Evolutionary conservation across 495 filamentous ascomycete species (phyloP).

Genomic region (Penicillium flavigenum): DNA sequence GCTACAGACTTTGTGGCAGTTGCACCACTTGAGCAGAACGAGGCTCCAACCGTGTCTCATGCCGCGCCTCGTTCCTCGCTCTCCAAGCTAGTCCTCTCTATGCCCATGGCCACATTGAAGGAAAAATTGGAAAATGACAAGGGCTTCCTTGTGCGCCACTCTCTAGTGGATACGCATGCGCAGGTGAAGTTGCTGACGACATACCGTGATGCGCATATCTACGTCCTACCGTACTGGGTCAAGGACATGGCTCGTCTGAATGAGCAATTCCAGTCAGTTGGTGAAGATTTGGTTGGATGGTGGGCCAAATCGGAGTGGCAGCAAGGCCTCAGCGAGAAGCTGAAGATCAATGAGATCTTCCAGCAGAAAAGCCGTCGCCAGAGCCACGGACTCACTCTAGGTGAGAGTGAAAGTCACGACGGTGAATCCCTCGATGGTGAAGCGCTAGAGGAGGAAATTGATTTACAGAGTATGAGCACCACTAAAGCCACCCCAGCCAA

Average conservation of each 20-base stretch:
- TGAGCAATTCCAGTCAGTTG: slow-evolving; percentile 77
- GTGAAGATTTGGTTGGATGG: slow-evolving; percentile 90
- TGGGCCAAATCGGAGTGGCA: slow-evolving; percentile 96
- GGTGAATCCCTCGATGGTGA: slow-evolving; percentile 40
- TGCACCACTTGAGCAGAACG: slow-evolving; percentile 56
- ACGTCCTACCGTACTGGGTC: slow-evolving; percentile 90
- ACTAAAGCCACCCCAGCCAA: slow-evolving; percentile 42
- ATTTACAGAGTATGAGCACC: slow-evolving; percentile 61
- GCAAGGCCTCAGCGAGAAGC: slow-evolving; percentile 70
- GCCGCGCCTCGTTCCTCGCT: slow-evolving; percentile 63
- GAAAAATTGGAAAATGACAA: slow-evolving; percentile 73
- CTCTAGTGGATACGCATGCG: slow-evolving; percentile 67
- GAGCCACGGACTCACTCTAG: slow-evolving; percentile 24
- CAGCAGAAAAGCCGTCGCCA: slow-evolving; percentile 28
- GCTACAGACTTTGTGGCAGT: slow-evolving; percentile 87
- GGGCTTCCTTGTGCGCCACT: slow-evolving; percentile 67
- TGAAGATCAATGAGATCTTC: slow-evolving; percentile 68
- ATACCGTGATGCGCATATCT: slow-evolving; percentile 86
- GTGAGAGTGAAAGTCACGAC: slow-evolving; percentile 41
- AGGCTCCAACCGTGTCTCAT: slow-evolving; percentile 42
- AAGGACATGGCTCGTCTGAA: slow-evolving; percentile 76
- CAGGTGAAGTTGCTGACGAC: slow-evolving; percentile 74
- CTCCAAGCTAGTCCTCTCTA: slow-evolving; percentile 67
- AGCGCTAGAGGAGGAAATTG: slow-evolving; percentile 52
- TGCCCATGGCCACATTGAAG: slow-evolving; percentile 81